phyloP scores from a whole-genome alignment of 495 filamentous ascomycete species.

The Xylaria acuta region DNA sequence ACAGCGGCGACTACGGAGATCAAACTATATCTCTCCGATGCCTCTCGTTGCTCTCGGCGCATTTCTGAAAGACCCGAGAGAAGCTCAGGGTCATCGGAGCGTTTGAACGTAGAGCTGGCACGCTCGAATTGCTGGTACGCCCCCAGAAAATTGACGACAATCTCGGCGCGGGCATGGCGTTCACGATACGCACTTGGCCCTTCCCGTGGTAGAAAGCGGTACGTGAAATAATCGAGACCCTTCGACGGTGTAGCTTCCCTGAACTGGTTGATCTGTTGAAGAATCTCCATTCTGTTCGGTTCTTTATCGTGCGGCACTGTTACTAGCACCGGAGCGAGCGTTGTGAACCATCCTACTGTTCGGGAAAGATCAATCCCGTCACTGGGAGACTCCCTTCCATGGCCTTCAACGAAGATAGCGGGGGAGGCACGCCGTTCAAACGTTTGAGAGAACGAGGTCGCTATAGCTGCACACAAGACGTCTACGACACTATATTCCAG shows the following conservation, averaged over 20 bases:
- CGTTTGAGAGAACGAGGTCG: slow-evolving; percentile 37
- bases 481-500: slow-evolving; percentile 21
- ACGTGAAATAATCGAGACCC: slow-evolving; percentile 8
- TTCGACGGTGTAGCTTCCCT: slow-evolving; percentile 7
- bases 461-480: slow-evolving; percentile 33
- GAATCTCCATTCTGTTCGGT: not conserved
- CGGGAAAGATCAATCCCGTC: slow-evolving; percentile 62
- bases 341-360: slow-evolving; percentile 70
- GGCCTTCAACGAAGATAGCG: slow-evolving; percentile 56
- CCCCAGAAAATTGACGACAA: not conserved
- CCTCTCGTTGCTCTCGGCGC: slow-evolving; percentile 5
- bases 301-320: slow-evolving; percentile 23
- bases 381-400: slow-evolving; percentile 60
- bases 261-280: not conserved
- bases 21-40: slow-evolving; percentile 11
- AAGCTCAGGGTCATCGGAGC: not conserved
- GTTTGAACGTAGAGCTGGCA: slow-evolving; percentile 1
- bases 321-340: slow-evolving; percentile 56
- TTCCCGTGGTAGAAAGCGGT: not conserved
- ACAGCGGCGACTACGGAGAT: slow-evolving; percentile 10
- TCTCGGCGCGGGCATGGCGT: slow-evolving; percentile 17
- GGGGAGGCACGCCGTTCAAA: slow-evolving; percentile 52
- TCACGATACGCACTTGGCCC: not conserved
- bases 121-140: slow-evolving; percentile 10
- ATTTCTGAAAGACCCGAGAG: slow-evolving; percentile 6